These are phyloP conservation scores for Phaffia australis DNA, from an alignment of 768 basidiomycete genomes.

Conservation along the genomic window DNA sequence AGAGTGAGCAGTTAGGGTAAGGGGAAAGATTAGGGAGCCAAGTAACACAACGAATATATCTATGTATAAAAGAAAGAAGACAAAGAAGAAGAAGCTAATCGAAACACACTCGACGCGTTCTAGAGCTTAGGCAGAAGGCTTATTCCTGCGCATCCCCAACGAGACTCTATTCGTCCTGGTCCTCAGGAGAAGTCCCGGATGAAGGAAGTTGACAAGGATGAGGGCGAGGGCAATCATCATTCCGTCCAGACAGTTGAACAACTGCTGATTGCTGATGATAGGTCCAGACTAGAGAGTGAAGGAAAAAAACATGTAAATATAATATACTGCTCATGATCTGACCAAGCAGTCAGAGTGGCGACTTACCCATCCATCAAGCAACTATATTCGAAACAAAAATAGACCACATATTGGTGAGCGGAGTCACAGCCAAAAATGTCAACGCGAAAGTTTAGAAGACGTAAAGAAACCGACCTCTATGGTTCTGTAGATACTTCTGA, in stretches of 20 bases:
- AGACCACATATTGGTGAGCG: too few species aligned
- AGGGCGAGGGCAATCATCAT: constrained; percentile 20
- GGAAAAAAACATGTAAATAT: not conserved
- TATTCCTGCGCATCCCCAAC: not conserved
- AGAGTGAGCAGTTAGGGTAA: too few species aligned
- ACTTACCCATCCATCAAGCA: constrained; percentile 9
- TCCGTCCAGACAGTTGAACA: constrained; percentile 14
- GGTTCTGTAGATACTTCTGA: constrained; percentile 45
- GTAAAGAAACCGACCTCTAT: not conserved
- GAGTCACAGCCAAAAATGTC: too few species aligned
- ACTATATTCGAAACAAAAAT: too few species aligned
- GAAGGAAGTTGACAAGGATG: constrained; percentile 2
- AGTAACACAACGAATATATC: too few species aligned
- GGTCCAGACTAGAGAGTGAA: too few species aligned
- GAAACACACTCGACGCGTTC: too few species aligned
- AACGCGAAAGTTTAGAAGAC: not conserved
- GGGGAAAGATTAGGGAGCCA: too few species aligned
- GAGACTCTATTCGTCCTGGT: not conserved
- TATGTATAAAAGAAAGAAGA: too few species aligned
- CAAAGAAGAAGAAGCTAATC: too few species aligned
- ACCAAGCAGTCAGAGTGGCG: not conserved
- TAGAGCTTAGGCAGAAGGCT: too few species aligned
- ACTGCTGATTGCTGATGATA: constrained; percentile 4
- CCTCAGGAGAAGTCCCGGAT: constrained; percentile 5
- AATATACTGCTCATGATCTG: not conserved